phyloP scores from a whole-genome alignment of 495 filamentous ascomycete species.

The Neurospora sp. region DNA sequence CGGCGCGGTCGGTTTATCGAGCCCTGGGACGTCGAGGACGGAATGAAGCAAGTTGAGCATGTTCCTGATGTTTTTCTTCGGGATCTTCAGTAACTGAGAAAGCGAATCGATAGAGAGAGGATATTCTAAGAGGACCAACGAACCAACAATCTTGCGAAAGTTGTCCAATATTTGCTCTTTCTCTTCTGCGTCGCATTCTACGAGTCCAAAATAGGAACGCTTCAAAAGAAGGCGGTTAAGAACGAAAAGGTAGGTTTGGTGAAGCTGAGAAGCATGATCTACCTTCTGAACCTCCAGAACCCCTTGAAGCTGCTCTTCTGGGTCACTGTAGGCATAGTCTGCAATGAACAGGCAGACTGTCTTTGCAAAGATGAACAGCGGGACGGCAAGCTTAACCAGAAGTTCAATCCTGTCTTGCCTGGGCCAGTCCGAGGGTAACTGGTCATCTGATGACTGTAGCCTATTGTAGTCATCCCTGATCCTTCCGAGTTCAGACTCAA shows the following conservation, averaged over 20 bases:
- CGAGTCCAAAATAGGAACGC: not conserved
- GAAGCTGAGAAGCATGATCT: conserved; percentile 18
- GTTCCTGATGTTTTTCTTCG: conserved; percentile 1
- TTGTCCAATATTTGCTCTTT: not conserved
- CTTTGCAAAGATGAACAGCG: conserved; percentile 36
- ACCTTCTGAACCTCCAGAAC: conserved; percentile 17
- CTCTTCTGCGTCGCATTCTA: not conserved
- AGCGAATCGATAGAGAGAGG: conserved; percentile 1
- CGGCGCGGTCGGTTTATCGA: not conserved
- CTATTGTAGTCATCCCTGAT: conserved; percentile 17
- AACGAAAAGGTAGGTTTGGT: conserved; percentile 25
- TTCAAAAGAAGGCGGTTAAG: conserved; percentile 16
- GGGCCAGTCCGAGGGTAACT: conserved; percentile 30
- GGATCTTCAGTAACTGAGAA: conserved; percentile 9
- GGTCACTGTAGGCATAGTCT: conserved; percentile 13
- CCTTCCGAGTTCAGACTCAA: conserved; percentile 11
- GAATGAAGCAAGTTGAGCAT: conserved; percentile 21
- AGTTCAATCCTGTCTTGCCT: conserved; percentile 14
- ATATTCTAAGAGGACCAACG: conserved; percentile 17
- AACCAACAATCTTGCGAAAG: conserved; percentile 16
- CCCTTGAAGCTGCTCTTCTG: conserved; percentile 13
- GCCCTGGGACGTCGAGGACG: conserved; percentile 13
- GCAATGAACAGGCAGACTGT: conserved; percentile 32
- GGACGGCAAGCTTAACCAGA: conserved; percentile 29
- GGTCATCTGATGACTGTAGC: not conserved